Conservation (phyloP, 257 asterid genomes). For the Lithospermum erythrorhizon region DNA sequence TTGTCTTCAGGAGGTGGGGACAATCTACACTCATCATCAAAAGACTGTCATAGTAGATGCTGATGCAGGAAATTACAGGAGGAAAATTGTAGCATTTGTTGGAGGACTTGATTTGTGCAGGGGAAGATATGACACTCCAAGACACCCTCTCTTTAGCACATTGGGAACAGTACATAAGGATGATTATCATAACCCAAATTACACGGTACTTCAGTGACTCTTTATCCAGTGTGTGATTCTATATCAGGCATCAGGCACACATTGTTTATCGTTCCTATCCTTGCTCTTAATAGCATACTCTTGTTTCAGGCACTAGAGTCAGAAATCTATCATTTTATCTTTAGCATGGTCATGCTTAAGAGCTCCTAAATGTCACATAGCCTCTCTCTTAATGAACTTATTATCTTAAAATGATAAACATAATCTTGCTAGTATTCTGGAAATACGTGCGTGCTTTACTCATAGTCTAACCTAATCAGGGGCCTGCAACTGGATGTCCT, state of each 20-base stretch:
- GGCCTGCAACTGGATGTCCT: conserved; percentile 63
- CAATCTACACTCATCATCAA: conserved; percentile 94
- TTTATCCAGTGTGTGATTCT: neutral
- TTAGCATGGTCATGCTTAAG: neutral
- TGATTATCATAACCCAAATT: conserved; percentile 84
- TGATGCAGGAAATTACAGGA: conserved; percentile 40
- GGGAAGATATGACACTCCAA: conserved; percentile 86
- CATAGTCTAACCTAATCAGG: conserved; percentile 28
- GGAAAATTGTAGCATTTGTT: conserved; percentile 67
- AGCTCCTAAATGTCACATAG: neutral
- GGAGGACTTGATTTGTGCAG: conserved; percentile 91
- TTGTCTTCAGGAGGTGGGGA: conserved; percentile 66
- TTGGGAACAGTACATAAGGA: conserved; percentile 64
- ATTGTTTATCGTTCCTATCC: neutral
- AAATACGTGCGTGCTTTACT: neutral
- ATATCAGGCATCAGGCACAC: neutral
- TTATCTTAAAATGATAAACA: too few species aligned
- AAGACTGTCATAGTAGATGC: conserved; percentile 82
- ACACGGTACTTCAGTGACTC: conserved; percentile 35
- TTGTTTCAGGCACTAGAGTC: neutral
- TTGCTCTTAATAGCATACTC: neutral
- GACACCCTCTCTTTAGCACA: conserved; percentile 54
- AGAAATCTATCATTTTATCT: neutral
- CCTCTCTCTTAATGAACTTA: too few species aligned
- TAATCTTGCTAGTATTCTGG: neutral